Percentiles rank a stretch among this genome's conserved stretches.
Conservation (phyloP, 805 yeast genomes). For the Yarrowia deformans region DNA sequence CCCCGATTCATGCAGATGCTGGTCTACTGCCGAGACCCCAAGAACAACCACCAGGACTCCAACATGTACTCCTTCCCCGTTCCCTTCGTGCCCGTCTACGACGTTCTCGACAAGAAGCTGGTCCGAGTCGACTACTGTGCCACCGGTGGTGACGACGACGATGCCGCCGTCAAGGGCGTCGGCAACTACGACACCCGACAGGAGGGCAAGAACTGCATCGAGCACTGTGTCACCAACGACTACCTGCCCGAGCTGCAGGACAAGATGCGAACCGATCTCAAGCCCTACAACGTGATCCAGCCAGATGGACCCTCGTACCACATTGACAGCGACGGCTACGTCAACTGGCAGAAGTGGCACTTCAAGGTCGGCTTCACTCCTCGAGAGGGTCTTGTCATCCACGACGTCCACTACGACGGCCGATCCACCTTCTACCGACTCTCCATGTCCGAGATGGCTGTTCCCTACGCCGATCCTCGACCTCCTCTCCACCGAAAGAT, state of each 20-base stretch:
- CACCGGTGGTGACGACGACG: constrained; percentile 70
- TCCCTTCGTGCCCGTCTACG: constrained; percentile 78
- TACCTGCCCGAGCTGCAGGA: constrained; percentile 48
- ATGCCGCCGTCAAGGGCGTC: constrained; percentile 55
- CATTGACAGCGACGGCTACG: constrained; percentile 59
- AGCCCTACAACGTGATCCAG: constrained; percentile 81
- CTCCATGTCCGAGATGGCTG: constrained; percentile 83
- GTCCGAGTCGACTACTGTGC: constrained; percentile 79
- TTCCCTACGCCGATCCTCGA: constrained; percentile 86
- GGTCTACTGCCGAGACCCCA: constrained; percentile 76
- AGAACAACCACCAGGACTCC: constrained; percentile 52
- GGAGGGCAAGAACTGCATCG: constrained; percentile 65
- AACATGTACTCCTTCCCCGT: constrained; percentile 66
- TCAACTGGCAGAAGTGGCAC: constrained; percentile 86
- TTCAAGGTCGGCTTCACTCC: constrained; percentile 72
- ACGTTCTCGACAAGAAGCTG: constrained; percentile 64
- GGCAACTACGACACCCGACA: constrained; percentile 57
- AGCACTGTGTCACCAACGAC: constrained; percentile 72
- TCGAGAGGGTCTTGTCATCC: constrained; percentile 81
- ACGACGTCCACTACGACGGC: constrained; percentile 77
- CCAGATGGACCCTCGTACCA: constrained; percentile 83
- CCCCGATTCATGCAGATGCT: constrained; percentile 66
- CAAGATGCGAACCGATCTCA: constrained; percentile 59
- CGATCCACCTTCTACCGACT: constrained; percentile 77
- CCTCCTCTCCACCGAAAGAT: constrained; percentile 85